Conservation (phyloP, 208 protist genomes). For the Acanthamoeba castellanii region DNA sequence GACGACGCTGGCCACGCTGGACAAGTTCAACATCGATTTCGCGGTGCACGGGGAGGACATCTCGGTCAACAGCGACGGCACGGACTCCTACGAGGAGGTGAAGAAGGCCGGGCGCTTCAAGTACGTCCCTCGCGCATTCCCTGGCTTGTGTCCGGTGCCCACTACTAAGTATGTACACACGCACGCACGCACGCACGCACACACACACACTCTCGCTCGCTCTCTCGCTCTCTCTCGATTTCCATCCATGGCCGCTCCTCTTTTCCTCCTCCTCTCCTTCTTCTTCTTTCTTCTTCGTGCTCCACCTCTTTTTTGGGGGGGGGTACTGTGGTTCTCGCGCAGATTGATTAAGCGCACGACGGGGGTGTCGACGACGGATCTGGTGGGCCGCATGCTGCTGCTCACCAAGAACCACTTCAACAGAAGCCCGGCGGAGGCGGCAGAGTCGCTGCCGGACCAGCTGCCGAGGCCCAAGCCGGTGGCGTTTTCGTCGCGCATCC, state of each 20-base stretch:
- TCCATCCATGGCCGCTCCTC: too few relatives aligned
- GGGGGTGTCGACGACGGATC: constrained; percentile 98
- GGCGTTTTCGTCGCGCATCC: neutral
- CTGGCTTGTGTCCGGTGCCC: neutral
- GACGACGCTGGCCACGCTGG: constrained; percentile 86
- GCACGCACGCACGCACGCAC: too few relatives aligned
- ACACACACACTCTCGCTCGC: too few relatives aligned
- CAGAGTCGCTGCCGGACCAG: neutral
- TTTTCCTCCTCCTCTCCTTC: neutral
- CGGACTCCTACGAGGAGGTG: constrained; percentile 96
- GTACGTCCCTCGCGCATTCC: constrained; percentile 43
- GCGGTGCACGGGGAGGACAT: constrained; percentile 99
- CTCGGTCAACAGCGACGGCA: constrained; percentile 94
- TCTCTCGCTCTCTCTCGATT: too few relatives aligned
- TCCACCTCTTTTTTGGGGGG: neutral
- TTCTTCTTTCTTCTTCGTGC: neutral
- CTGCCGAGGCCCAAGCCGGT: constrained; percentile 3
- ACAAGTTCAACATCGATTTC: constrained; percentile 96
- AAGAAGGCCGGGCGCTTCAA: constrained; percentile 90
- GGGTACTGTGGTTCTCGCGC: neutral
- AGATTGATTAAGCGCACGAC: constrained; percentile 89
- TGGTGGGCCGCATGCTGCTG: constrained; percentile 98
- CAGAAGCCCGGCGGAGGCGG: constrained; percentile 22
- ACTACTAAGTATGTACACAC: neutral
- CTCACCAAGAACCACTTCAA: constrained; percentile 91